Evolutionary conservation across 2,329 filamentous ascomycete species (phyloP).

Genomic region (Endoconidiophora polonica): DNA sequence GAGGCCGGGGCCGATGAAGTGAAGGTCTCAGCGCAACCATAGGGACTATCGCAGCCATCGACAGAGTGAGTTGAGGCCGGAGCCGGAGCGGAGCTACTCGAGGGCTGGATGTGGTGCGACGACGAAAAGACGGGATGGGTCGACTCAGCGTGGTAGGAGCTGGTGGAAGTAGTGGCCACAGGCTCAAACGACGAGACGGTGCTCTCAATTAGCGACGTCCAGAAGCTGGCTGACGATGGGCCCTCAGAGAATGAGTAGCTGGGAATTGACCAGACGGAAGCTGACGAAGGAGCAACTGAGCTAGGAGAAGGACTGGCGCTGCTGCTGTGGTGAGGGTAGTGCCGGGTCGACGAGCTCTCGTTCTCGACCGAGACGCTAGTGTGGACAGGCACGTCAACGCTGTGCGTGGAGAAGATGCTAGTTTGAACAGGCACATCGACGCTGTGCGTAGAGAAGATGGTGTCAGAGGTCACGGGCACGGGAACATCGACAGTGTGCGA

Average conservation of each 20-base stretch:
- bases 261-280: background rate
- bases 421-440: no score
- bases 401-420: background rate
- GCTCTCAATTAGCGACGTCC: background rate
- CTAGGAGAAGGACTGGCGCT: background rate
- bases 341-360: background rate
- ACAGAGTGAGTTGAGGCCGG: background rate
- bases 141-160: background rate
- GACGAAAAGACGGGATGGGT: background rate
- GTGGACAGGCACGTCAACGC: background rate
- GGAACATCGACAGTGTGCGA: background rate
- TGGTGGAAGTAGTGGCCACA: background rate
- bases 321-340: background rate
- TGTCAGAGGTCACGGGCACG: background rate
- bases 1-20: background rate
- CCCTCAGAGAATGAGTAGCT: background rate
- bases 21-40: constrained; percentile 4
- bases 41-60: constrained; percentile 8
- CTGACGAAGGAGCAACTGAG: background rate
- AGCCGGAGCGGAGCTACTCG: background rate
- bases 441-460: no score
- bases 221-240: background rate
- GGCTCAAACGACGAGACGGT: background rate
- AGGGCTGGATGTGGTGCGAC: background rate
- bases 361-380: background rate